phyloP scores from a whole-genome alignment of 164 flowering plant genomes.

The Magnolia sinica region DNA sequence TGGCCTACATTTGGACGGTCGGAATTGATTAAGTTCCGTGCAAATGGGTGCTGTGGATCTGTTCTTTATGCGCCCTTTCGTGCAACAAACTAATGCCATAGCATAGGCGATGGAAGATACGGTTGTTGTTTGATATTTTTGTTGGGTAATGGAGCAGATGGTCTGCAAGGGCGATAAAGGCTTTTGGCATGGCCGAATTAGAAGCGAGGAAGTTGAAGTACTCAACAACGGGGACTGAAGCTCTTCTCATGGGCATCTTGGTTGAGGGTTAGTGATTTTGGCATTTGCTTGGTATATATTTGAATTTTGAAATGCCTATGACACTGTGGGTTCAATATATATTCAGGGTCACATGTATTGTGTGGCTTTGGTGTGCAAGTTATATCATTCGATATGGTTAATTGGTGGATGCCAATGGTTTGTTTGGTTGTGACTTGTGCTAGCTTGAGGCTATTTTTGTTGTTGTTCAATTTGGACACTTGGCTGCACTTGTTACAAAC shows the following conservation, averaged over 20 bases:
- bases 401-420: background rate
- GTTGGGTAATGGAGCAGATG: constrained; percentile 22
- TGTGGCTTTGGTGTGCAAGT: background rate
- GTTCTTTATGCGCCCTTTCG: background rate
- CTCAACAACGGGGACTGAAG: constrained; percentile 70
- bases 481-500: no score
- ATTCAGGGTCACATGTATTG: background rate
- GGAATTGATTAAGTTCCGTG: background rate
- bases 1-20: background rate
- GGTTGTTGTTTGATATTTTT: background rate
- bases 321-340: background rate
- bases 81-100: background rate
- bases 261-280: constrained; percentile 51
- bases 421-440: no score
- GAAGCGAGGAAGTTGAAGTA: constrained; percentile 75
- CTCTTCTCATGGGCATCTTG: constrained; percentile 60
- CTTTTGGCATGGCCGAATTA: constrained; percentile 46
- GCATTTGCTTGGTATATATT: background rate
- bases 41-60: background rate
- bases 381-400: background rate
- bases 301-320: background rate
- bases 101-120: background rate
- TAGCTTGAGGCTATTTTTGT: no score
- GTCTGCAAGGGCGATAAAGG: constrained; percentile 43
- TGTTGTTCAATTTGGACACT: no score